These are phyloP conservation scores for Ceratobasidium sp. DNA, from an alignment of 1,284 basidiomycete species.

Conservation along the genomic window DNA sequence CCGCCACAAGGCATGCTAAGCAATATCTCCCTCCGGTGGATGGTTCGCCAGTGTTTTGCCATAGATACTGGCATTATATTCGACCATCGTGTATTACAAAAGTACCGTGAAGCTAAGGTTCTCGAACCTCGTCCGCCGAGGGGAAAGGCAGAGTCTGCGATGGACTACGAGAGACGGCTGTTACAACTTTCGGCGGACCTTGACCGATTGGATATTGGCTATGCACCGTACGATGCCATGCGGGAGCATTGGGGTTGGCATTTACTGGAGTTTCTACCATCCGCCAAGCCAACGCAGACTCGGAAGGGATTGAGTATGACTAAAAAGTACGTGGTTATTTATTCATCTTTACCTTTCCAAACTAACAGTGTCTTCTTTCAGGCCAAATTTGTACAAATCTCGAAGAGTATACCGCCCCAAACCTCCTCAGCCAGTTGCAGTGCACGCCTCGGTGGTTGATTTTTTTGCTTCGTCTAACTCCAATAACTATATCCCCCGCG, in stretches of 20 bases:
- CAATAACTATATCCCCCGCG: not conserved
- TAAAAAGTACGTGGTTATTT: not conserved
- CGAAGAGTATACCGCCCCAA: not conserved
- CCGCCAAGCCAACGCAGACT: constrained; percentile 11
- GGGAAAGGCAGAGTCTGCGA: not conserved
- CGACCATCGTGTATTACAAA: constrained; percentile 1
- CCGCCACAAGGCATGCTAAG: not conserved
- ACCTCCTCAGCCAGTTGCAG: not conserved
- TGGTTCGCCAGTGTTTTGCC: constrained; percentile 40
- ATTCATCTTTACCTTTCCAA: too few species aligned
- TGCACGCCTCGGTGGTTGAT: constrained; percentile 20
- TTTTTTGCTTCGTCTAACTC: not conserved
- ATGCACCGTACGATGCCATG: not conserved
- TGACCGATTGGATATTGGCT: not conserved
- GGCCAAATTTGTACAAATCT: constrained; percentile 16
- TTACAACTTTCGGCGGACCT: not conserved
- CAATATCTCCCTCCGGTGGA: constrained; percentile 42
- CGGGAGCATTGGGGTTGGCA: not conserved
- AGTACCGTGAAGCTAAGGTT: not conserved
- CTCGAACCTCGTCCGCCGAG: not conserved
- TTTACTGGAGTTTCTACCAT: not conserved
- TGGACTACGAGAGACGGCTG: too few species aligned
- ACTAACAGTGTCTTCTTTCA: not conserved
- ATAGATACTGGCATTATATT: constrained; percentile 41
- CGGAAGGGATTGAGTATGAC: not conserved